Evolutionary conservation across 2,329 filamentous ascomycete genomes (phyloP).

Genomic region (Calonectria pseudoturangicola): DNA sequence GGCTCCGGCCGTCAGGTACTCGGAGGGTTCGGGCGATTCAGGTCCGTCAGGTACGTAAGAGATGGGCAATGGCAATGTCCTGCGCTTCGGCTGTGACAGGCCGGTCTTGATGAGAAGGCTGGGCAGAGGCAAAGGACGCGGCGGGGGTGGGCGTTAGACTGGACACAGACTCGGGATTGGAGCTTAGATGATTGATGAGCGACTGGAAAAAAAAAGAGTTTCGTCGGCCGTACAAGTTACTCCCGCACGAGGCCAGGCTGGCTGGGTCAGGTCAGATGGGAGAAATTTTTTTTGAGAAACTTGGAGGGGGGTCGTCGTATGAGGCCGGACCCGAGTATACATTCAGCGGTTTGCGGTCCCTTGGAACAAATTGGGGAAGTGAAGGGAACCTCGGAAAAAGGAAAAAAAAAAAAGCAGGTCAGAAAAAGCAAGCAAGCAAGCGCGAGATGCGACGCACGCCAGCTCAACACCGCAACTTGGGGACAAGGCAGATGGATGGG

Average conservation of each 20-base stretch:
- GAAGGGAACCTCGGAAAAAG: constrained; percentile 32
- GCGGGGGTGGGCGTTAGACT: constrained; percentile 33
- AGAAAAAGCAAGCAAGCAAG: constrained; percentile 46
- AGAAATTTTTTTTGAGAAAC: constrained; percentile 10
- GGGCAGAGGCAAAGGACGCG: constrained; percentile 24
- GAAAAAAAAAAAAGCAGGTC: constrained; percentile 28
- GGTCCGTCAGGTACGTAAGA: constrained; percentile 39
- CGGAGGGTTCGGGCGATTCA: constrained; percentile 30
- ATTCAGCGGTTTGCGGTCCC: constrained; percentile 15
- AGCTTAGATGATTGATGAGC: constrained; percentile 31
- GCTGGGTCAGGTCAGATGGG: constrained; percentile 31
- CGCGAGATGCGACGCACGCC: constrained; percentile 52
- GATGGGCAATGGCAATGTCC: constrained; percentile 37
- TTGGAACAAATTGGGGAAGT: constrained; percentile 30
- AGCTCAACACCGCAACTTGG: constrained; percentile 52
- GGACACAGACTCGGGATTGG: constrained; percentile 25
- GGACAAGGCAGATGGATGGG: constrained; percentile 22
- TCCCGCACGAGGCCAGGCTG: constrained; percentile 40
- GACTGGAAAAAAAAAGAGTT: constrained; percentile 32
- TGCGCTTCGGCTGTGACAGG: constrained; percentile 35
- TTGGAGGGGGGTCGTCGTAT: constrained; percentile 41
- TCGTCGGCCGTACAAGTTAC: constrained; percentile 38
- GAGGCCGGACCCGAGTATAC: constrained; percentile 26
- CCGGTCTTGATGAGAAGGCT: constrained; percentile 20
- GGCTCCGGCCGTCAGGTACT: constrained; percentile 45